phyloP scores from a whole-genome alignment of 352 stramenopile species.

The Phytopythium delawarense region DNA sequence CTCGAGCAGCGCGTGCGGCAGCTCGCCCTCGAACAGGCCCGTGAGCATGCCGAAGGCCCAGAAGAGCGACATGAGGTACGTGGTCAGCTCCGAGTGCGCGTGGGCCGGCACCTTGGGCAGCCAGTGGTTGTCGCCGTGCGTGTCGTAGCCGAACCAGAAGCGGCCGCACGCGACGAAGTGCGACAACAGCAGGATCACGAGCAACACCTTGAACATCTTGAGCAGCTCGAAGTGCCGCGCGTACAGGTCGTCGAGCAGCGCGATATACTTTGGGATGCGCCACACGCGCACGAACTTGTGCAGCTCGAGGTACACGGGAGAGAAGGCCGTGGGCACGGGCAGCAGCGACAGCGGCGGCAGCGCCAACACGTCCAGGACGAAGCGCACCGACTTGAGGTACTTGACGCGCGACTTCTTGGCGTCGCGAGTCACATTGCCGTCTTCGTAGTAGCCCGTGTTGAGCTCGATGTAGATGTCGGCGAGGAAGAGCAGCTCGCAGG shows the following conservation, averaged over 20 bases:
- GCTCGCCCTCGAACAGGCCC: slow-evolving; percentile 59
- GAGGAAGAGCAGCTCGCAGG: slow-evolving; percentile 51
- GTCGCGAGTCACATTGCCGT: slow-evolving; percentile 50
- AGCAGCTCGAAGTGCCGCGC: slow-evolving; percentile 49
- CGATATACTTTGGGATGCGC: slow-evolving; percentile 51
- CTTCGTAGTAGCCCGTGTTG: slow-evolving; percentile 69
- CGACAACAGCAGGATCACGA: slow-evolving; percentile 41
- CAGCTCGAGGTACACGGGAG: slow-evolving; percentile 50
- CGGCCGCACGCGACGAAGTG: slow-evolving; percentile 58
- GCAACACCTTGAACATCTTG: slow-evolving; percentile 65
- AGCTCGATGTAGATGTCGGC: slow-evolving; percentile 58
- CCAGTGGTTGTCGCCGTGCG: slow-evolving; percentile 45
- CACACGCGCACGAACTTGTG: slow-evolving; percentile 51
- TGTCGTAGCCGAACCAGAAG: slow-evolving; percentile 50
- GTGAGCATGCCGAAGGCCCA: slow-evolving; percentile 62
- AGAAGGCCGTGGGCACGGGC: slow-evolving; percentile 8
- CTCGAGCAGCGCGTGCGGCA: slow-evolving; percentile 36
- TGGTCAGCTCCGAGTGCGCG: slow-evolving; percentile 17
- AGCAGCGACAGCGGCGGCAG: slow-evolving; percentile 43
- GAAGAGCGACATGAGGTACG: slow-evolving; percentile 60
- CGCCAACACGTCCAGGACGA: slow-evolving; percentile 42
- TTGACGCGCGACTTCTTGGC: slow-evolving; percentile 37
- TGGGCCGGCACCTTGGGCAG: slow-evolving; percentile 22
- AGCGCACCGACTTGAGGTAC: slow-evolving; percentile 52
- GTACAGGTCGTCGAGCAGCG: slow-evolving; percentile 52